phyloP scores from a whole-genome alignment of 164 flowering plant species.

The Buxus sempervirens region DNA sequence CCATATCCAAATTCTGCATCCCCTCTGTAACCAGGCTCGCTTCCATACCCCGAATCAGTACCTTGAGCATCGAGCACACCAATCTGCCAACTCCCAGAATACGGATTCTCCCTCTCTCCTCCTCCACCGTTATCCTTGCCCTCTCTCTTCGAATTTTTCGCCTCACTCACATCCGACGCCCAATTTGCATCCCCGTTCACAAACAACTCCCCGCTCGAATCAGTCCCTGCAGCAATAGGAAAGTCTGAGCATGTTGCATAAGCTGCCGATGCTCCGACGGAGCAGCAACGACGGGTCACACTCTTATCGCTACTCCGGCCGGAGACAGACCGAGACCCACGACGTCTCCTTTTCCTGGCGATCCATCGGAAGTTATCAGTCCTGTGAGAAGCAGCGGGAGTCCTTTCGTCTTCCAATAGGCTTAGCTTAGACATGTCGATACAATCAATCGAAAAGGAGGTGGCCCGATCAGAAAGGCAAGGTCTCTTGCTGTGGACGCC shows the following conservation, averaged over 20 bases:
- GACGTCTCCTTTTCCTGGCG: slow-evolving; percentile 67
- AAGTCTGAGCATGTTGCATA: slow-evolving; percentile 80
- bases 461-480: slow-evolving; percentile 64
- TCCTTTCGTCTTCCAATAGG: slow-evolving; percentile 52
- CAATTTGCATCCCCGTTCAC: slow-evolving; percentile 73
- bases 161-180: slow-evolving; percentile 84
- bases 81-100: slow-evolving; percentile 33
- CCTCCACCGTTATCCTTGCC: slow-evolving; percentile 32
- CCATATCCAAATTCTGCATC: slow-evolving; percentile 89
- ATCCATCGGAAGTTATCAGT: slow-evolving; percentile 37
- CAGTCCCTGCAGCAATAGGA: slow-evolving; percentile 70
- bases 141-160: slow-evolving; percentile 45
- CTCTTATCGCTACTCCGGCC: slow-evolving; percentile 87
- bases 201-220: slow-evolving; percentile 93
- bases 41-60: slow-evolving; percentile 89
- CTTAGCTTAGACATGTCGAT: slow-evolving; percentile 61
- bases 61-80: slow-evolving; percentile 48
- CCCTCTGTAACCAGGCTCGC: slow-evolving; percentile 90
- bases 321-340: slow-evolving; percentile 77
- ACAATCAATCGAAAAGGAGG: slow-evolving; percentile 39
- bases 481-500: slow-evolving; percentile 52
- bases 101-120: slow-evolving; percentile 49
- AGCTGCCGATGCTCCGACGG: slow-evolving; percentile 67
- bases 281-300: slow-evolving; percentile 63
- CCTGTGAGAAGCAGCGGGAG: slow-evolving; percentile 16